Percentiles rank a stretch among this genome's conserved stretches.
These are phyloP conservation scores for Raddia distichophylla DNA, from an alignment of 176 grass and related monocot species.

Conservation along the genomic window DNA sequence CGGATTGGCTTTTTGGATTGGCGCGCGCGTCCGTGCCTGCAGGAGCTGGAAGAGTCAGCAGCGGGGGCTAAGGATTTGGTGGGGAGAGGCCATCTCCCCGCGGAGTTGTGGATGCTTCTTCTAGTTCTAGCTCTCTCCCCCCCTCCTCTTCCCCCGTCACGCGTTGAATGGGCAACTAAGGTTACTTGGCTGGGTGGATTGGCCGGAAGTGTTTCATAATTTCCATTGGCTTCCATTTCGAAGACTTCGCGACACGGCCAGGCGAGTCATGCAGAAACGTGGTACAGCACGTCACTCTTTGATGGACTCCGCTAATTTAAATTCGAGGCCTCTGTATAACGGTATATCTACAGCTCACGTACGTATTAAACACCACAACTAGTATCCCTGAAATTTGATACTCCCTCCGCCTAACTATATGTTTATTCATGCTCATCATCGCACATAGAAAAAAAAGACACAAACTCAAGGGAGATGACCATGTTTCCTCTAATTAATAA, in stretches of 20 bases:
- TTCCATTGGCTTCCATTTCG: slow-evolving; percentile 25
- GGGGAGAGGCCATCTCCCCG: slow-evolving; percentile 31
- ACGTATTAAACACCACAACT: neutral
- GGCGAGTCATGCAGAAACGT: slow-evolving; percentile 45
- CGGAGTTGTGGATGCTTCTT: neutral
- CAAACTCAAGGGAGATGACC: no score
- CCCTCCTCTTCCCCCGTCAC: neutral
- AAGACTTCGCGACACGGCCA: slow-evolving; percentile 37
- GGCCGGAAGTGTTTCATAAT: neutral
- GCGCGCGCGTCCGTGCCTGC: neutral
- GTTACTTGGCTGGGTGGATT: slow-evolving; percentile 25
- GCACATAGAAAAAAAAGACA: no score
- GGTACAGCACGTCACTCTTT: slow-evolving; percentile 42
- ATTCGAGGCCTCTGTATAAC: neutral
- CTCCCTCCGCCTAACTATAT: no score
- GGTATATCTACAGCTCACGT: neutral
- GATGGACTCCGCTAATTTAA: slow-evolving; percentile 18
- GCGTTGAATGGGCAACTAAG: slow-evolving; percentile 48
- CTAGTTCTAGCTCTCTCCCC: neutral
- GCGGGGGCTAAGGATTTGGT: slow-evolving; percentile 42
- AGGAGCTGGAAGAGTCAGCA: neutral
- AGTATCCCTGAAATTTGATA: neutral
- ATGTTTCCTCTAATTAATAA: no score
- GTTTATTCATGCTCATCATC: no score
- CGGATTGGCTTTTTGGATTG: slow-evolving; percentile 39